These are phyloP conservation scores for Pichia sp. DNA, from an alignment of 1,139 yeast species.

Conservation along the genomic window DNA sequence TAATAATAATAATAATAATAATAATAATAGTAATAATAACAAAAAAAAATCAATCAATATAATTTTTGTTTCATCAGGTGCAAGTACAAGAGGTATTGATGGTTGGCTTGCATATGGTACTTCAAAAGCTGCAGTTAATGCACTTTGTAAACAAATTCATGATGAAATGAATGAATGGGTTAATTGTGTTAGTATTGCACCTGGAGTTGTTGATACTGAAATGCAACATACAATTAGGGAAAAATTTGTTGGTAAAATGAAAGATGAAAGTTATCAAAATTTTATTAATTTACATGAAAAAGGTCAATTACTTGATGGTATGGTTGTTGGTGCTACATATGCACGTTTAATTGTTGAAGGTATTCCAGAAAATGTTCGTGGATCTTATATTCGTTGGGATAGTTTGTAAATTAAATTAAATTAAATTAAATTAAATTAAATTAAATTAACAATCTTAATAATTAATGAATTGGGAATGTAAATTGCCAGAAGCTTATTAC, in stretches of 20 bases:
- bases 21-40: conserved; percentile 35
- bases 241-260: conserved; percentile 50
- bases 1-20: background rate
- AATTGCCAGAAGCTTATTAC: no score
- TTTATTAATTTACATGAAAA: conserved; percentile 55
- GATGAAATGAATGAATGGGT: conserved; percentile 54
- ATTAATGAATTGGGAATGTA: no score
- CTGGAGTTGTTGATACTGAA: conserved; percentile 85
- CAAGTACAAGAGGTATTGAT: conserved; percentile 51
- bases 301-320: conserved; percentile 54
- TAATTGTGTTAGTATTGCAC: conserved; percentile 67
- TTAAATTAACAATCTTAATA: no score
- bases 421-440: no score
- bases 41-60: conserved; percentile 30
- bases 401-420: conserved; percentile 28
- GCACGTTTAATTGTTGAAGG: conserved; percentile 60
- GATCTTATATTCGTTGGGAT: conserved; percentile 56
- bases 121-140: conserved; percentile 85
- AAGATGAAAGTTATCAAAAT: conserved; percentile 44
- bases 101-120: conserved; percentile 92
- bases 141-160: conserved; percentile 58
- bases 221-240: conserved; percentile 81
- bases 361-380: conserved; percentile 49
- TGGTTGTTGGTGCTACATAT: conserved; percentile 62
- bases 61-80: conserved; percentile 82